These are phyloP conservation scores for Xerocomus spinulosus DNA, from an alignment of 768 basidiomycete species.

Conservation along the genomic window DNA sequence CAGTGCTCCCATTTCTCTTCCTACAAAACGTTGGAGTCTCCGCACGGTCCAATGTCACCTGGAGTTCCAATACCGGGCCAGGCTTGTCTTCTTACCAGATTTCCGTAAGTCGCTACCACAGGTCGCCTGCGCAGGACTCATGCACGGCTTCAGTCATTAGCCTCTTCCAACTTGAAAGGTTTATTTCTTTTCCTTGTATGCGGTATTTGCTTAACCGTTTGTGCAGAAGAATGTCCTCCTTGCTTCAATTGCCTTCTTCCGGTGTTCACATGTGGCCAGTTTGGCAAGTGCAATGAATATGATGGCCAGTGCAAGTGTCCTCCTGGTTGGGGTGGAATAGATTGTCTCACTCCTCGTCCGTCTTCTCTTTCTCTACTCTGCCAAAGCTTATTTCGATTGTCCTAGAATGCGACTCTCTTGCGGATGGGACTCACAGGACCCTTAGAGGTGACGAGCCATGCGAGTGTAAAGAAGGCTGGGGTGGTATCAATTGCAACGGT, in stretches of 20 bases:
- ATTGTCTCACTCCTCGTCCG: constrained; percentile 89
- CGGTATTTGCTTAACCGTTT: background rate
- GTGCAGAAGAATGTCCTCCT: constrained; percentile 62
- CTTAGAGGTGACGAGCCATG: constrained; percentile 76
- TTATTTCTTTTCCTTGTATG: background rate
- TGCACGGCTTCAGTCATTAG: constrained; percentile 14
- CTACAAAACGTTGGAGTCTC: constrained; percentile 2
- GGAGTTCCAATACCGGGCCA: constrained; percentile 7
- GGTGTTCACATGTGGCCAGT: constrained; percentile 89
- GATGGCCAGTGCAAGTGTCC: constrained; percentile 97
- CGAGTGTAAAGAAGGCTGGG: constrained; percentile 93
- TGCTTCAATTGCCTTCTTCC: constrained; percentile 97
- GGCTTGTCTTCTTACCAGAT: constrained; percentile 23
- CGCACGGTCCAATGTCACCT: constrained; percentile 15
- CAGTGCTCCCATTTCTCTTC: constrained; percentile 8
- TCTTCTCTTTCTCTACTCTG: constrained; percentile 17
- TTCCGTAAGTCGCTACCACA: constrained; percentile 18
- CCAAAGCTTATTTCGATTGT: background rate
- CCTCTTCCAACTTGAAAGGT: constrained; percentile 18
- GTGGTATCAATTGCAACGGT: constrained; percentile 98
- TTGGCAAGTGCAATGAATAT: constrained; percentile 83
- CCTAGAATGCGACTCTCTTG: constrained; percentile 89
- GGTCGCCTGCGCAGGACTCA: constrained; percentile 13
- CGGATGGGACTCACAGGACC: constrained; percentile 81
- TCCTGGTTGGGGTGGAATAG: constrained; percentile 95